A percentile compares a stretch with the other conserved stretches of the same genome.
phyloP scores from a whole-genome alignment of 257 asterid genomes.

The Solanum pennellii region DNA sequence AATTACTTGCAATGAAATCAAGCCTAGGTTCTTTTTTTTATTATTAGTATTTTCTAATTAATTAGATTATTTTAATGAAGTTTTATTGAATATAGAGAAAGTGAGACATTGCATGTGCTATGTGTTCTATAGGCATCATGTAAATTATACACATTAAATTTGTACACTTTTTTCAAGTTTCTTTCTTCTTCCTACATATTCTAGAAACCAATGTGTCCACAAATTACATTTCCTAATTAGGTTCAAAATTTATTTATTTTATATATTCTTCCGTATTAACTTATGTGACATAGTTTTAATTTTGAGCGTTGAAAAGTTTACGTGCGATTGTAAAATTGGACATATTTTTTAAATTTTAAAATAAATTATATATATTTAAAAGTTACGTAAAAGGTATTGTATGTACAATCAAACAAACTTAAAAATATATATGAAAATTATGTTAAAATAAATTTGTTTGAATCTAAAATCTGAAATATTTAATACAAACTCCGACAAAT shows the following conservation, averaged over 20 bases:
- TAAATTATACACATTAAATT: not conserved
- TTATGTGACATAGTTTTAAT: no score
- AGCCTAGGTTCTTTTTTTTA: not conserved
- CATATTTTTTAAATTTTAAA: no score
- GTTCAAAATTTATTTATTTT: no score
- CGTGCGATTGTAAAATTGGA: rapidly evolving
- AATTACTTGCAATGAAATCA: not conserved
- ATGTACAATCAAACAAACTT: not conserved
- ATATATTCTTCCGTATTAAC: no score
- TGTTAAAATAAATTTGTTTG: no score
- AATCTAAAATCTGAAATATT: no score
- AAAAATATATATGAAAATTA: no score
- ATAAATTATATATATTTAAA: no score
- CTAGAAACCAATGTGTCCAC: not conserved
- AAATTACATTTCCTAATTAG: not conserved
- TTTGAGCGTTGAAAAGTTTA: no score
- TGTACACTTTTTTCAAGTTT: not conserved
- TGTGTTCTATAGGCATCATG: not conserved
- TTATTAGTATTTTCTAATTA: not conserved
- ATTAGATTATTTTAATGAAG: not conserved
- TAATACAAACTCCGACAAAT: no score
- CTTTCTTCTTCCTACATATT: not conserved
- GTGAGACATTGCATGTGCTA: not conserved
- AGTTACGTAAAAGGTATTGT: no score
- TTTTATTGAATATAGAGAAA: not conserved